Conservation (phyloP, 2,329 filamentous ascomycete species). For the Coleophoma crateriformis region DNA sequence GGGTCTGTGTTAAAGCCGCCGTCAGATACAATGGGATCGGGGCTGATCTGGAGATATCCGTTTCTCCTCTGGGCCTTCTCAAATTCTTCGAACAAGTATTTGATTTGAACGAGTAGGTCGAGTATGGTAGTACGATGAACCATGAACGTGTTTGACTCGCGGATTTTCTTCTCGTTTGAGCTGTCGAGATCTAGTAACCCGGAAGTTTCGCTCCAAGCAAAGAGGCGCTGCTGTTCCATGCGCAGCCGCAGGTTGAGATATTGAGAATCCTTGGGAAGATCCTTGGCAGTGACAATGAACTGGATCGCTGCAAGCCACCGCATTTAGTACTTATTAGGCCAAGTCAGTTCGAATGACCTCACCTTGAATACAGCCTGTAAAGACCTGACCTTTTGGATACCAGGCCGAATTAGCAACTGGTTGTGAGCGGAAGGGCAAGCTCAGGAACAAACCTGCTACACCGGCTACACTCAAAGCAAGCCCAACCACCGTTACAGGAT, state of each 20-base stretch:
- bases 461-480: slow-evolving; percentile 33
- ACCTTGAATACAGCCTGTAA: slow-evolving; percentile 40
- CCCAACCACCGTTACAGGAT: slow-evolving; percentile 23
- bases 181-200: slow-evolving; percentile 38
- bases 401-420: too few relatives aligned
- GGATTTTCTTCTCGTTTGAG: slow-evolving; percentile 33
- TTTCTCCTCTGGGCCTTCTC: slow-evolving; percentile 35
- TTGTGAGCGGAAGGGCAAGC: too few relatives aligned
- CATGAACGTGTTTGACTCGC: slow-evolving; percentile 41
- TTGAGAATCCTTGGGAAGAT: slow-evolving; percentile 40
- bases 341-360: slow-evolving; percentile 1
- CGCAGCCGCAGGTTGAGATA: slow-evolving; percentile 42
- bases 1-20: slow-evolving; percentile 22
- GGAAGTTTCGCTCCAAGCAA: slow-evolving; percentile 44
- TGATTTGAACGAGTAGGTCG: slow-evolving; percentile 40
- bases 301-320: slow-evolving; percentile 32
- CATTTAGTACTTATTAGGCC: slow-evolving; percentile 4
- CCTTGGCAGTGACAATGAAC: slow-evolving; percentile 40
- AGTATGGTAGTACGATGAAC: slow-evolving; percentile 43
- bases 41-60: slow-evolving; percentile 28
- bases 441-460: slow-evolving; percentile 23
- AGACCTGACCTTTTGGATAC: slow-evolving; percentile 30
- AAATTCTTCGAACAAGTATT: slow-evolving; percentile 41
- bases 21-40: slow-evolving; percentile 25
- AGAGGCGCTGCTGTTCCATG: slow-evolving; percentile 44